A percentile compares a stretch with the other conserved stretches of the same genome.
These are phyloP conservation scores for Trametopsis cervina DNA, from an alignment of 768 basidiomycete genomes.

Conservation along the genomic window DNA sequence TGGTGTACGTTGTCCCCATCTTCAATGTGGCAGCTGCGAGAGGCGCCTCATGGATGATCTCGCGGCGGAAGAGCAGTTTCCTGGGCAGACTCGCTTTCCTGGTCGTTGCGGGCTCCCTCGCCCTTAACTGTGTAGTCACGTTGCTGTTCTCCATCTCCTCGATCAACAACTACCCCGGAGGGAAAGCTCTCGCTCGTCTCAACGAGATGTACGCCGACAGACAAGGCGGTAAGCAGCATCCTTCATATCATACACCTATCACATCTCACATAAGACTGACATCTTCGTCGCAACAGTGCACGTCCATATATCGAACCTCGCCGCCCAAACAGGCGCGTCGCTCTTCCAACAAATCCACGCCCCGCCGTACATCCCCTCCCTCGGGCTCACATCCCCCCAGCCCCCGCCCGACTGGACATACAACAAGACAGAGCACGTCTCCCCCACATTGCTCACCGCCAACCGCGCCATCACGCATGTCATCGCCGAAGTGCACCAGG, in stretches of 20 bases:
- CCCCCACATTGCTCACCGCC: constrained; percentile 32
- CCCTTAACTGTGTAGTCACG: constrained; percentile 48
- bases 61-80: constrained; percentile 36
- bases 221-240: constrained; percentile 22
- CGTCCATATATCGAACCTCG: constrained; percentile 79
- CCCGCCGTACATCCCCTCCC: constrained; percentile 38
- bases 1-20: constrained; percentile 79
- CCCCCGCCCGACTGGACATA: constrained; percentile 49
- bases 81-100: constrained; percentile 41
- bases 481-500: constrained; percentile 40
- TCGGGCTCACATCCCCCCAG: constrained; percentile 12
- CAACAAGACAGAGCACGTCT: constrained; percentile 73
- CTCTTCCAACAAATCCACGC: constrained; percentile 74
- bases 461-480: constrained; percentile 49
- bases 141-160: constrained; percentile 51
- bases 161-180: constrained; percentile 84
- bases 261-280: no score
- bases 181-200: constrained; percentile 56
- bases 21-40: constrained; percentile 77
- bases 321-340: constrained; percentile 85
- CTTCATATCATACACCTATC: not conserved
- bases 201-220: constrained; percentile 42
- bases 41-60: constrained; percentile 31
- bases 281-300: constrained; percentile 36
- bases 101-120: constrained; percentile 39